These are phyloP conservation scores for Leccinum boreale DNA, from an alignment of 768 basidiomycete genomes.

Conservation along the genomic window DNA sequence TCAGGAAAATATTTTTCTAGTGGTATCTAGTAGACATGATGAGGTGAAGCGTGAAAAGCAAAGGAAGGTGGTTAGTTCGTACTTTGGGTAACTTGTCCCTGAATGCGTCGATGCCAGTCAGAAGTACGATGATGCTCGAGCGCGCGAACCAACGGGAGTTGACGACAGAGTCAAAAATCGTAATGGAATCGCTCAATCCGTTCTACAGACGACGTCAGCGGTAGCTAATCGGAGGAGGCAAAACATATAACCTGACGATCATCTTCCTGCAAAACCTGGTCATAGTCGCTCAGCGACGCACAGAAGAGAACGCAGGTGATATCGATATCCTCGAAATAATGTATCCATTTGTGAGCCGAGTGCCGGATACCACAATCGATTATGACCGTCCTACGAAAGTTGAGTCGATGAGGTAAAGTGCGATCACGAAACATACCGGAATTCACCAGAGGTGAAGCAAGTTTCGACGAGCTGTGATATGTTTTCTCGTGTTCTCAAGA, in stretches of 20 bases:
- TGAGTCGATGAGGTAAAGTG: background rate
- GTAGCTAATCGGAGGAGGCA: background rate
- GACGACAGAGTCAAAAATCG: background rate
- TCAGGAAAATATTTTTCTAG: background rate
- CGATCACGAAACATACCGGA: background rate
- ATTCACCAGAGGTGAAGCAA: background rate
- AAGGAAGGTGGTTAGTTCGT: background rate
- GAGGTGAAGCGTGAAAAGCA: background rate
- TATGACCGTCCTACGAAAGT: background rate
- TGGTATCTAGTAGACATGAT: background rate
- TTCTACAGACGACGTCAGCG: background rate
- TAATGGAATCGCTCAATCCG: background rate
- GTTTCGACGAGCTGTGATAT: background rate
- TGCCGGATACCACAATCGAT: background rate
- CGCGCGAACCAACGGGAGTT: background rate
- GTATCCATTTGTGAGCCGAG: background rate
- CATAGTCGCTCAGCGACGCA: background rate
- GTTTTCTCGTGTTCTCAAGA: background rate
- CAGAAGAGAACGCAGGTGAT: background rate
- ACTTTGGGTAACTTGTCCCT: conserved; percentile 3
- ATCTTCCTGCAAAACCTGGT: background rate
- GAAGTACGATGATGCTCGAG: background rate
- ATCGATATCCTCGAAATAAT: background rate
- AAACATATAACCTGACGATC: background rate
- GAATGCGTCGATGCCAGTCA: background rate